Evolutionary conservation across 2,329 filamentous ascomycete species (phyloP).

Genomic region (Colletotrichum plurivorum): DNA sequence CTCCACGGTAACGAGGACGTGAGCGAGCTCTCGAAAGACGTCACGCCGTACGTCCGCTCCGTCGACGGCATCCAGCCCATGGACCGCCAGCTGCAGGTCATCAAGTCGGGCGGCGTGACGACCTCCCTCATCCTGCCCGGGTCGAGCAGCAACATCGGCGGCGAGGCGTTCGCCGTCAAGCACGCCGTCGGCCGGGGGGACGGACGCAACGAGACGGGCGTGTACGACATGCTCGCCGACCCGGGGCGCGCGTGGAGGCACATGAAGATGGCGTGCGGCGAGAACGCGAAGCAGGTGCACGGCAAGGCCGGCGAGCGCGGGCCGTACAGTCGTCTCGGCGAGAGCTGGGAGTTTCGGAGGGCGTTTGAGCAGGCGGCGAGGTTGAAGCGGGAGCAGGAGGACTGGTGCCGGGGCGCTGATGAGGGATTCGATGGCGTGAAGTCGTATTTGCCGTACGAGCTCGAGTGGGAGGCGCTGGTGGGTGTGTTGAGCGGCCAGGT

Average conservation of each 20-base stretch:
- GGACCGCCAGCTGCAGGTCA: conserved; percentile 76
- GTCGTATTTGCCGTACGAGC: conserved; percentile 72
- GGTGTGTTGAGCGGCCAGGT: conserved; percentile 78
- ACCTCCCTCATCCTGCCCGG: conserved; percentile 77
- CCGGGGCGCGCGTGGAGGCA: conserved; percentile 76
- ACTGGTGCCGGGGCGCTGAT: conserved; percentile 75
- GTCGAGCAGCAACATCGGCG: conserved; percentile 79
- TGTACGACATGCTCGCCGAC: conserved; percentile 74
- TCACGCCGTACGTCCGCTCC: conserved; percentile 77
- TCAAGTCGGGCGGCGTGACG: conserved; percentile 80
- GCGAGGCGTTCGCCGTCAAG: conserved; percentile 79
- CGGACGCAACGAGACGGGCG: conserved; percentile 74
- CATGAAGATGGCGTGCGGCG: conserved; percentile 84
- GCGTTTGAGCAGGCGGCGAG: conserved; percentile 74
- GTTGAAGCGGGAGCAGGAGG: conserved; percentile 72
- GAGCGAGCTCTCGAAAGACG: conserved; percentile 76
- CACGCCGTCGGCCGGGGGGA: conserved; percentile 73
- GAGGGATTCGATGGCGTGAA: conserved; percentile 64
- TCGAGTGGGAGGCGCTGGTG: conserved; percentile 74
- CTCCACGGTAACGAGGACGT: conserved; percentile 69
- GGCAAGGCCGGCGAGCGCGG: conserved; percentile 68
- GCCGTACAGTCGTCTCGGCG: conserved; percentile 74
- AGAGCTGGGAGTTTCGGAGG: conserved; percentile 78
- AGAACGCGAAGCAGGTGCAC: conserved; percentile 76
- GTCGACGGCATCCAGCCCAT: conserved; percentile 75